phyloP scores from a whole-genome alignment of 768 basidiomycete species.

The Rhizopogon vesiculosus region DNA sequence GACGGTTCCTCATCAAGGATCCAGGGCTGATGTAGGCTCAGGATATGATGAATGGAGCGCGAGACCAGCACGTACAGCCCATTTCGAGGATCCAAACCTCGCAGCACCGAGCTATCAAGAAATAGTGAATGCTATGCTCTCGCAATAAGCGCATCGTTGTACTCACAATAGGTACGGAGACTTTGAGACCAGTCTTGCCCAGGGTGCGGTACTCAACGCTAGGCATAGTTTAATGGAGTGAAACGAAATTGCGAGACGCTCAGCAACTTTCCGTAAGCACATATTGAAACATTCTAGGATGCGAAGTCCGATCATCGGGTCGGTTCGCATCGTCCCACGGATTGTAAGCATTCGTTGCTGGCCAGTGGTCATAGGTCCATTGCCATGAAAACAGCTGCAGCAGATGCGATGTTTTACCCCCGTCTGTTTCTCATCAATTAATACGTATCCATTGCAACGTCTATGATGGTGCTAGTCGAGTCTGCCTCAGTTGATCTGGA shows the following conservation, averaged over 20 bases:
- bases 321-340: no score
- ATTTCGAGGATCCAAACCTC: conserved; percentile 23
- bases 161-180: conserved; percentile 30
- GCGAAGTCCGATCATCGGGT: no score
- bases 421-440: no score
- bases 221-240: neutral
- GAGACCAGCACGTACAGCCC: conserved; percentile 15
- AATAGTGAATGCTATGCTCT: neutral
- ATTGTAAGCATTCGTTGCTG: no score
- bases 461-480: no score
- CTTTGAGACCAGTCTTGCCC: conserved; percentile 26
- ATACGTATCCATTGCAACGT: no score
- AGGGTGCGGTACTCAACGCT: conserved; percentile 23
- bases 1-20: conserved; percentile 24
- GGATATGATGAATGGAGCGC: neutral
- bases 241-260: neutral
- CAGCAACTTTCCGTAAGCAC: neutral
- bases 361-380: no score
- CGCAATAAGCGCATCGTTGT: no score
- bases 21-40: conserved; percentile 12
- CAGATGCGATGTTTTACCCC: no score
- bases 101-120: conserved; percentile 20
- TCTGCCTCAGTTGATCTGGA: no score
- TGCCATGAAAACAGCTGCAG: no score
- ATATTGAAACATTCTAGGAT: neutral